A percentile compares a stretch with the other conserved stretches of the same genome.
These are phyloP conservation scores for Diaporthe sp. DNA, from an alignment of 2,329 filamentous ascomycete species.

Conservation along the genomic window DNA sequence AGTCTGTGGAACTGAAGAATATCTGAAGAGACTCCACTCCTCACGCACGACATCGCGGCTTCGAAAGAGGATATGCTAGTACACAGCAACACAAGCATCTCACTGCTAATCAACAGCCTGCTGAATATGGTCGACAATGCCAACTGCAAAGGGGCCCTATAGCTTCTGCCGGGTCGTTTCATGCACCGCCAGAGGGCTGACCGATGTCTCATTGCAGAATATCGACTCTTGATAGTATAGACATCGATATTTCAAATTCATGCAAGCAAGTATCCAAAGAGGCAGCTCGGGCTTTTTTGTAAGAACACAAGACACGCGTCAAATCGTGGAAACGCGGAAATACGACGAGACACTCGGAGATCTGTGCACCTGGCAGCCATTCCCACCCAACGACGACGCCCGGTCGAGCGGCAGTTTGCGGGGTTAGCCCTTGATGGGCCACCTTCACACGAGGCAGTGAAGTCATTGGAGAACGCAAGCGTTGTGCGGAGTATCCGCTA, in stretches of 20 bases:
- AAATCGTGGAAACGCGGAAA: neutral
- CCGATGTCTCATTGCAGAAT: neutral
- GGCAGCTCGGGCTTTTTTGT: neutral
- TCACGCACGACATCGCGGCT: neutral
- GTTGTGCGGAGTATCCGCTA: neutral
- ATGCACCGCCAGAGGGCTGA: neutral
- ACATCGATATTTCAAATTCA: neutral
- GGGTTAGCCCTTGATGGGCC: neutral
- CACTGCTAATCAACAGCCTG: neutral
- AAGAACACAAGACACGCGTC: neutral
- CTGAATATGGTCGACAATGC: neutral
- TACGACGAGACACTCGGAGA: slow-evolving; percentile 4
- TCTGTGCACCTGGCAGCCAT: neutral
- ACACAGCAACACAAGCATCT: neutral
- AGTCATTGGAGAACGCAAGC: neutral
- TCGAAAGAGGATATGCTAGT: neutral
- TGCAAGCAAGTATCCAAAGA: neutral
- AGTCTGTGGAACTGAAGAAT: neutral
- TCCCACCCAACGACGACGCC: neutral
- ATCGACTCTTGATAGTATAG: neutral
- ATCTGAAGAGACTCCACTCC: neutral
- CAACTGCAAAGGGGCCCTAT: neutral
- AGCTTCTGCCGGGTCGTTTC: neutral
- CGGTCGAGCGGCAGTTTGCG: neutral
- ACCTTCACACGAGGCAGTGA: neutral